These are phyloP conservation scores for Serendipita sp. DNA, from an alignment of 768 basidiomycete species.

Conservation along the genomic window DNA sequence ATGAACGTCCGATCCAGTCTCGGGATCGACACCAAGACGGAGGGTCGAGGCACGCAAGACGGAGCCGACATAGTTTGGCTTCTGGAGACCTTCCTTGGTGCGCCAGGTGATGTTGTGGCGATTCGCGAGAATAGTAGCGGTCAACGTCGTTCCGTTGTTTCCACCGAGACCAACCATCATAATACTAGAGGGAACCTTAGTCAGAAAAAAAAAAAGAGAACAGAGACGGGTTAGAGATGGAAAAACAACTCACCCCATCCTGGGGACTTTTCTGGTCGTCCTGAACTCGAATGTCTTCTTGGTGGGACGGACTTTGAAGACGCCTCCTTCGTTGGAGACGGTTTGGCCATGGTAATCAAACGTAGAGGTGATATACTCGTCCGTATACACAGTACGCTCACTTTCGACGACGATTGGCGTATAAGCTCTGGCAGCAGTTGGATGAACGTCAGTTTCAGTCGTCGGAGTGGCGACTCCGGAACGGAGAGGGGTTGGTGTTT, in stretches of 20 bases:
- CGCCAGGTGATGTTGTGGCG: slow-evolving; percentile 86
- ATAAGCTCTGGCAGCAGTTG: slow-evolving; percentile 67
- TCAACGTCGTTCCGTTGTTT: slow-evolving; percentile 91
- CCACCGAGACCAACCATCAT: slow-evolving; percentile 96
- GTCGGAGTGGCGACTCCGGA: slow-evolving; percentile 63
- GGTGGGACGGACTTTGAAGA: slow-evolving; percentile 64
- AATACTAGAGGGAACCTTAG: slow-evolving; percentile 35
- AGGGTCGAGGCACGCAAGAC: slow-evolving; percentile 92
- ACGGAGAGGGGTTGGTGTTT: slow-evolving; percentile 19
- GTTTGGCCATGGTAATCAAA: slow-evolving; percentile 67
- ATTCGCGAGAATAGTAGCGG: slow-evolving; percentile 91
- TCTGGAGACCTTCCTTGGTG: slow-evolving; percentile 81
- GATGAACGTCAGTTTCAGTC: slow-evolving; percentile 63
- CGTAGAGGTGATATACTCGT: slow-evolving; percentile 68
- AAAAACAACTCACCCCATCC: slow-evolving; percentile 62
- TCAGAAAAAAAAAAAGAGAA: slow-evolving; percentile 4
- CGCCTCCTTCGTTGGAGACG: slow-evolving; percentile 44
- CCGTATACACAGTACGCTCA: slow-evolving; percentile 62
- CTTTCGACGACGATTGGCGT: slow-evolving; percentile 66
- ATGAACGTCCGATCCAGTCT: slow-evolving; percentile 74
- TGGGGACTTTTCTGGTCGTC: slow-evolving; percentile 69
- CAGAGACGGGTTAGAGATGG: background rate
- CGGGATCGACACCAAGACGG: slow-evolving; percentile 67
- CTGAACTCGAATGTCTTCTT: slow-evolving; percentile 77
- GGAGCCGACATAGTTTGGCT: slow-evolving; percentile 96